Base-by-base conservation (phyloP, 768 basidiomycete species). In the Neoboletus brunneissimus region DNA sequence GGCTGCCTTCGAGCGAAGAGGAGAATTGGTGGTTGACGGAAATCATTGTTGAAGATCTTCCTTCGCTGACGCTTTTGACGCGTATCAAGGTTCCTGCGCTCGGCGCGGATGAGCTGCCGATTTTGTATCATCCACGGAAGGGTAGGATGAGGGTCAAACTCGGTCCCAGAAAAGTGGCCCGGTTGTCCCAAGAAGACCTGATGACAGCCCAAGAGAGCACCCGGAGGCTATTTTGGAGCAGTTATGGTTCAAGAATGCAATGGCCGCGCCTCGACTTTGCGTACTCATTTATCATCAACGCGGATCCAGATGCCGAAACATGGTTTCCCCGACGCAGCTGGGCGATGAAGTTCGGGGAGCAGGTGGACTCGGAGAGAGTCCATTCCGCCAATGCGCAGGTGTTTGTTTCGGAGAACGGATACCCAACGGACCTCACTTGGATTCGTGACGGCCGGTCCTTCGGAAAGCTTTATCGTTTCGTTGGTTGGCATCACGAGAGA, bases 191-290 rank as follows among this genome's bases (percentile, higher is more conserved):
- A 23, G 67, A 75, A 15, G 64, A 66, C 11, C 64, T 68, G 23
- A 53, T 60, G 13, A 65, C 64, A 10, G 86, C 86, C 0, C 74
- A 73, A 29, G 64, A 73, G 23, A 87, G 75, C 62, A 87, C 89
- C 1, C 74, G 84, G 47, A 79, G 73, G 50, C 53, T 90, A 10
- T 86, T 91, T 64, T 85, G 81, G 82, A 75, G 77, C 20, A 59
- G 83, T 2, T 81, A 81, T 56, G 78, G 80, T 20, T 61, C 76
- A 12, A 79, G 86, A 25, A 87, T 90, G 87, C 64, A 74, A 3
- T 86, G 85, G 81, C 76, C 81, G 20, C 71, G 80, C 34, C 66
- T 79, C 31, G 79, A 88, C 64, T 90, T 88, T 64, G 72, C 80
- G 2, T 87, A 89, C 59, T 76, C 89, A 13, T 79, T 90, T 56